Evolutionary conservation across 345 rosid species (phyloP), one percentile per base, ranked within the genome.

Genomic region (Linum lewisii): DNA sequence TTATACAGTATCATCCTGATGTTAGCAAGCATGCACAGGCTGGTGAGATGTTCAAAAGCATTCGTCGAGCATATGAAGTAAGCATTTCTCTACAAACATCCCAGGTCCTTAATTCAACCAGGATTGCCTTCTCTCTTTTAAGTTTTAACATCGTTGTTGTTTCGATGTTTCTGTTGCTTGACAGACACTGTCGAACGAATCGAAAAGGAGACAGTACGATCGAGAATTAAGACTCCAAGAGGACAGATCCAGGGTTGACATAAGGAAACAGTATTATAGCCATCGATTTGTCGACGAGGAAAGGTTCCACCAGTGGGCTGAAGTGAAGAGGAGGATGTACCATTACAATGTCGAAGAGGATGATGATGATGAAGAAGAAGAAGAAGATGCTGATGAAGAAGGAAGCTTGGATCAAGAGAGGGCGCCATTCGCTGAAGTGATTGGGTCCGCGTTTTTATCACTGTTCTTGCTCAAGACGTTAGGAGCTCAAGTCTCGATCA

Each of bases 1-100:
- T 38, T 49, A 65, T 71, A 22, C 81, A 92, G 95, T 79, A 79
- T 66, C 98, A 92, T 77, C 96, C 96, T 18, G 95, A 92, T 62
- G 96, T 88, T 53, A 83, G 88, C 80, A 88, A 77, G 73, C 84
- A 88, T 60, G 68, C 76, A 21, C 78, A 6, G 73, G 82, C 95
- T 7, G 77, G 70, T n/a, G 95, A 88, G 73, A 60, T 75, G 49
- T 88, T 92, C 85, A 92, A 84, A 88, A 80, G 65, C 42, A 72
- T 92, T 71, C 83, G 71, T 44, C 66, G 21, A 42, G 95, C 98
- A 18, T 92, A 88, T 70, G 90, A 91, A 67, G 93, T 88, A 72
- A 69, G 88, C 50, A 65, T 54, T 59, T 70, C 51, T 63, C 4
- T 29, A 8, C 53, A 24, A 63, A 65, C 54, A 61, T 57, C 45